Percentiles rank a stretch among this genome's conserved stretches.
phyloP scores from a whole-genome alignment of 1,139 yeast species.

The Debaryomycetaceae sp. region DNA sequence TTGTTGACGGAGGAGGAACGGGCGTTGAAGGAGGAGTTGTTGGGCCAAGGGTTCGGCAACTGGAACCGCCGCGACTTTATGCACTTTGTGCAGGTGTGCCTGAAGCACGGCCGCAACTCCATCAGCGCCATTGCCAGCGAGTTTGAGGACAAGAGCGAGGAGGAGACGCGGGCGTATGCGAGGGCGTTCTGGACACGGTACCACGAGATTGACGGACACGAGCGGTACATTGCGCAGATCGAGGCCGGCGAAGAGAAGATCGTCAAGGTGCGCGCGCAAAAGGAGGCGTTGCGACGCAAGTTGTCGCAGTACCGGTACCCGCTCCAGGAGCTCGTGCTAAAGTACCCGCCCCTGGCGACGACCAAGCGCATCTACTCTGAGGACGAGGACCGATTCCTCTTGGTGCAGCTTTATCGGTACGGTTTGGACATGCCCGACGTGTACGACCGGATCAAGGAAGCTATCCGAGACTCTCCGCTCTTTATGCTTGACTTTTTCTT shows the following conservation, averaged over 20 bases:
- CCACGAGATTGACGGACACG: slow-evolving; percentile 62
- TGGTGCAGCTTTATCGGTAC: slow-evolving; percentile 52
- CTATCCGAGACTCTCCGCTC: slow-evolving; percentile 48
- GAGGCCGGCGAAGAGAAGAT: slow-evolving; percentile 72
- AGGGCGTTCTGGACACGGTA: slow-evolving; percentile 57
- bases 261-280: slow-evolving; percentile 45
- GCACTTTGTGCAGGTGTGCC: slow-evolving; percentile 48
- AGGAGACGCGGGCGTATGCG: slow-evolving; percentile 59
- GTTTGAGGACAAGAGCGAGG: slow-evolving; percentile 54
- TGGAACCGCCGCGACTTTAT: slow-evolving; percentile 70
- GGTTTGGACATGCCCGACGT: slow-evolving; percentile 60
- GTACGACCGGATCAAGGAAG: slow-evolving; percentile 51
- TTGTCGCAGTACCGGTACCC: slow-evolving; percentile 52
- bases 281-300: slow-evolving; percentile 57
- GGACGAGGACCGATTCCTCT: slow-evolving; percentile 63
- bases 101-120: slow-evolving; percentile 61
- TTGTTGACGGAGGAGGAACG: slow-evolving; percentile 64
- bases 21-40: slow-evolving; percentile 40
- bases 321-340: slow-evolving; percentile 49
- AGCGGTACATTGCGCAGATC: slow-evolving; percentile 52
- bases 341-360: slow-evolving; percentile 49
- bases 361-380: slow-evolving; percentile 54
- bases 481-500: slow-evolving; percentile 65
- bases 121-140: slow-evolving; percentile 51
- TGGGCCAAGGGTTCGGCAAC: slow-evolving; percentile 47